Conservation (phyloP, 2,329 filamentous ascomycete genomes). For the Chaetomium sp. region DNA sequence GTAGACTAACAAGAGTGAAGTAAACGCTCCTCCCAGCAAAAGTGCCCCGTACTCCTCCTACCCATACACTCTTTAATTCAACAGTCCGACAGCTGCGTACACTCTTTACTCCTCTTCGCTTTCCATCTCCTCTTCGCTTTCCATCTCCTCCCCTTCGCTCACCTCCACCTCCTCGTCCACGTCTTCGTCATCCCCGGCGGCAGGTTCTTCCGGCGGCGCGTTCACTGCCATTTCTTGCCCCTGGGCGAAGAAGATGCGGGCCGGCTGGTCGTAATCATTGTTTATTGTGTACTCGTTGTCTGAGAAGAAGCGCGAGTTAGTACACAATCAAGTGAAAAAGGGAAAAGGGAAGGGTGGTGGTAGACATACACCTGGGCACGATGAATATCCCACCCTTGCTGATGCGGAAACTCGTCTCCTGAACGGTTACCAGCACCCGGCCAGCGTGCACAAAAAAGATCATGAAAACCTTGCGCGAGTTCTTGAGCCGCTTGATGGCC, state of each 20-base stretch:
- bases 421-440: slow-evolving; percentile 76
- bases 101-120: slow-evolving; percentile 20
- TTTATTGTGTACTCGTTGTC: slow-evolving; percentile 92
- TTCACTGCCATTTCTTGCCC: slow-evolving; percentile 61
- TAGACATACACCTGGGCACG: slow-evolving; percentile 81
- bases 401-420: slow-evolving; percentile 76
- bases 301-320: slow-evolving; percentile 42
- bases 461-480: slow-evolving; percentile 95
- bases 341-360: background rate
- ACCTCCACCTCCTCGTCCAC: slow-evolving; percentile 24
- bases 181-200: slow-evolving; percentile 21
- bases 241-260: slow-evolving; percentile 89
- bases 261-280: slow-evolving; percentile 73
- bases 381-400: slow-evolving; percentile 89
- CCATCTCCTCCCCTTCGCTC: slow-evolving; percentile 18
- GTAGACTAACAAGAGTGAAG: background rate
- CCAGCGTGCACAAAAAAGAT: slow-evolving; percentile 89
- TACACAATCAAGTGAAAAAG: background rate
- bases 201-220: slow-evolving; percentile 15
- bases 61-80: background rate
- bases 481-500: slow-evolving; percentile 85
- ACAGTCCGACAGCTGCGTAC: background rate
- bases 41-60: background rate
- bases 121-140: slow-evolving; percentile 16
- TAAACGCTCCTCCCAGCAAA: slow-evolving; percentile 11